Percentiles rank a stretch among this genome's conserved stretches.
phyloP scores from a whole-genome alignment of 2,329 filamentous ascomycete genomes.

The Rutstroemia sp. region DNA sequence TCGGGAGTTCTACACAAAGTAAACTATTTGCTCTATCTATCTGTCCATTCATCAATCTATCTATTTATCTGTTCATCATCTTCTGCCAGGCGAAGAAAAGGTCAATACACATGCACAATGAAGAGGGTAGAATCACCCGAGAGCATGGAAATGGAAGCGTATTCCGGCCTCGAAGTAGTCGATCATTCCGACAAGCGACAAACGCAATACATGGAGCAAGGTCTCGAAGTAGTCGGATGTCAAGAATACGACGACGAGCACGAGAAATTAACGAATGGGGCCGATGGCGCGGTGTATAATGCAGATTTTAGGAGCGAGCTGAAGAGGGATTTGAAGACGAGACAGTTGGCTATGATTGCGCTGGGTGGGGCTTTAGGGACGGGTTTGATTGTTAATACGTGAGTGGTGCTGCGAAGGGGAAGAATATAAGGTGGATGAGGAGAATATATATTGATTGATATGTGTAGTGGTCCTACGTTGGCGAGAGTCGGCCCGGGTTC shows the following conservation, averaged over 20 bases:
- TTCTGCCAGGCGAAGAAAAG: too few species aligned
- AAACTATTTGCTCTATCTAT: too few species aligned
- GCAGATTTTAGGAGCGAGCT: neutral
- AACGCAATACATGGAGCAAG: neutral
- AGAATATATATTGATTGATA: slow-evolving; percentile 4
- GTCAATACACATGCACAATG: neutral
- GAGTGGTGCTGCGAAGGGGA: slow-evolving; percentile 4
- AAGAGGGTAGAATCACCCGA: neutral
- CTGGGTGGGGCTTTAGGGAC: slow-evolving; percentile 68
- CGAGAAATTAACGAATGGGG: neutral
- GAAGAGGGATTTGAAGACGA: slow-evolving; percentile 40
- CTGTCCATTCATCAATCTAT: too few species aligned
- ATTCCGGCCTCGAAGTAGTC: neutral
- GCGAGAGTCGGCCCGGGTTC: slow-evolving; percentile 51
- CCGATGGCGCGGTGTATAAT: neutral
- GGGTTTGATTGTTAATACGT: slow-evolving; percentile 63
- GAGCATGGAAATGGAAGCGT: neutral
- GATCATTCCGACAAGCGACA: neutral
- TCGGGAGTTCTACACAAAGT: too few species aligned
- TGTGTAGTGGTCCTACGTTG: slow-evolving; percentile 24
- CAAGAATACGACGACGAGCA: neutral
- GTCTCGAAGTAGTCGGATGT: neutral
- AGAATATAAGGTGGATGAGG: slow-evolving; percentile 9
- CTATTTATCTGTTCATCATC: too few species aligned
- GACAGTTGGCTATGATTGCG: slow-evolving; percentile 55